Percentiles rank a stretch among this genome's conserved stretches.
Conservation (phyloP, 2,329 filamentous ascomycete genomes). For the Diatrype stigma region DNA sequence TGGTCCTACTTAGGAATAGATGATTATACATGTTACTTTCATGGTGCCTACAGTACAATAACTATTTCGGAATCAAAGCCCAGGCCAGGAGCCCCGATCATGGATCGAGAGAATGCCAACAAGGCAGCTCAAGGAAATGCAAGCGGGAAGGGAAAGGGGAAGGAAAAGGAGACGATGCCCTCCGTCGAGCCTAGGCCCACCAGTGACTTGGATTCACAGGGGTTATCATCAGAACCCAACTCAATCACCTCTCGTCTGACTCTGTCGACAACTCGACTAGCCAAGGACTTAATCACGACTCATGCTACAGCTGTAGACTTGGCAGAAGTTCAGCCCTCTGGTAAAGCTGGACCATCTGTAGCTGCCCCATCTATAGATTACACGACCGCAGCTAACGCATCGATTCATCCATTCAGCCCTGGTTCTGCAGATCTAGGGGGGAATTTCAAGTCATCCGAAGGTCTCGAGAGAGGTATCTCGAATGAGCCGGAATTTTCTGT, state of each 20-base stretch:
- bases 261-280: constrained; percentile 15
- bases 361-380: not conserved
- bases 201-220: not conserved
- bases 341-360: constrained; percentile 19
- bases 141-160: not conserved
- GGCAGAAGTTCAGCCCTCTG: constrained; percentile 8
- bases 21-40: too few relatives aligned
- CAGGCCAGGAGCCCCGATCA: not conserved
- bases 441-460: constrained; percentile 24
- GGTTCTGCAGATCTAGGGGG: constrained; percentile 1
- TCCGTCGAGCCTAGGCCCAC: not conserved
- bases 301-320: constrained; percentile 4
- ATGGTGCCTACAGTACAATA: too few relatives aligned
- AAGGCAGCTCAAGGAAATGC: not conserved
- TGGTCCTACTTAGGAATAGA: not conserved
- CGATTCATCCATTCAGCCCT: constrained; percentile 7
- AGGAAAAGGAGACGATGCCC: not conserved
- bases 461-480: constrained; percentile 22
- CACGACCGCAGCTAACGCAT: constrained; percentile 14
- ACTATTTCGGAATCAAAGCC: not conserved
- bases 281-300: constrained; percentile 9
- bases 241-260: constrained; percentile 15
- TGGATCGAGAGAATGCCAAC: not conserved
- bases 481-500: constrained; percentile 33
- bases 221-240: not conserved